These are phyloP conservation scores for Starmerella tilneyi DNA, from an alignment of 805 yeast genomes.

Conservation along the genomic window DNA sequence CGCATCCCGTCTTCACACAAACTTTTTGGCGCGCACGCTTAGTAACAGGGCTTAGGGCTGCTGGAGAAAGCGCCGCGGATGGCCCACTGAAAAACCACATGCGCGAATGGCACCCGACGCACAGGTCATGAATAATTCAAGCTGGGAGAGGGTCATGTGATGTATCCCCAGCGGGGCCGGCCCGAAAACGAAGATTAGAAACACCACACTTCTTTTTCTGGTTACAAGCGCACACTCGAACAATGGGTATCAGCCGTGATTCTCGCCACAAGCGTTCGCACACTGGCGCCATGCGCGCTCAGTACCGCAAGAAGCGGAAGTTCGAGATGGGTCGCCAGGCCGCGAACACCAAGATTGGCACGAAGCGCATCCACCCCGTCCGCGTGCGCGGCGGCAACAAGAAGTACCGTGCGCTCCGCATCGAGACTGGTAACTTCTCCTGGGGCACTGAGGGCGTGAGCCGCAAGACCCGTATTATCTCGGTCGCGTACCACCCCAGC, in stretches of 20 bases:
- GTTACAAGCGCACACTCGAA: slow-evolving; percentile 30
- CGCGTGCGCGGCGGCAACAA: slow-evolving; percentile 99
- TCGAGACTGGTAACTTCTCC: slow-evolving; percentile 85
- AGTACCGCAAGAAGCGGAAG: slow-evolving; percentile 99
- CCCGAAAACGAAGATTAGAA: slow-evolving; percentile 11
- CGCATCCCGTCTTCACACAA: no score
- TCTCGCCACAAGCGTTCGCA: slow-evolving; percentile 99
- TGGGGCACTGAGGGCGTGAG: slow-evolving; percentile 99
- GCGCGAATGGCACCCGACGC: not conserved
- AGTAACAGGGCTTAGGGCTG: slow-evolving; percentile 10
- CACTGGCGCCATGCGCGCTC: slow-evolving; percentile 99
- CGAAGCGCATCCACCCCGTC: slow-evolving; percentile 97
- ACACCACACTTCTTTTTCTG: slow-evolving; percentile 11
- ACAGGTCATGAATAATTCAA: slow-evolving; percentile 2
- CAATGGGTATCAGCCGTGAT: slow-evolving; percentile 99
- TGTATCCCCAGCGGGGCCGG: slow-evolving; percentile 1
- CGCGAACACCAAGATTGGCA: slow-evolving; percentile 97
- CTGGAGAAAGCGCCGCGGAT: no score
- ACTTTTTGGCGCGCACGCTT: not conserved
- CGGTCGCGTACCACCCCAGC: slow-evolving; percentile 98
- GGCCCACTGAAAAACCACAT: no score
- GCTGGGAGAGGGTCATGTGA: slow-evolving; percentile 1
- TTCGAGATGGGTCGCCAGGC: slow-evolving; percentile 99
- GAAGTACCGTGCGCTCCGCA: slow-evolving; percentile 99
- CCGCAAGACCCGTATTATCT: slow-evolving; percentile 97